Percentiles rank a stretch among this genome's conserved stretches.
These are phyloP conservation scores for Extremus antarcticus DNA, from an alignment of 495 filamentous ascomycete genomes.

Conservation along the genomic window DNA sequence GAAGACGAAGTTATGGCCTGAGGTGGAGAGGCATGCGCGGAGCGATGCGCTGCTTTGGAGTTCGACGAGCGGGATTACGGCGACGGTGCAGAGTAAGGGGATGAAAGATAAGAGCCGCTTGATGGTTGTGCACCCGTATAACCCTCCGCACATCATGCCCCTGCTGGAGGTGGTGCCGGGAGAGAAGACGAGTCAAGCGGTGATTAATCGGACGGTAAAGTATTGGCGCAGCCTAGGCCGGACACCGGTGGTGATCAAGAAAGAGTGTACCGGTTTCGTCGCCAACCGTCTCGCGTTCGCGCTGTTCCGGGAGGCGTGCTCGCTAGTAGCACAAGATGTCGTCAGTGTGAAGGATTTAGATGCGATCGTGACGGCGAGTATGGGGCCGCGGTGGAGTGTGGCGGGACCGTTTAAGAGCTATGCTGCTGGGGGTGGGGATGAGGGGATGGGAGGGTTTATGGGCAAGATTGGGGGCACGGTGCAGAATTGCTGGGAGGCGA, in stretches of 20 bases:
- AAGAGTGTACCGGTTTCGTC: constrained; percentile 37
- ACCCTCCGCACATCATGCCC: constrained; percentile 54
- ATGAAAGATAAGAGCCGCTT: constrained; percentile 38
- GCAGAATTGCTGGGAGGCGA: constrained; percentile 43
- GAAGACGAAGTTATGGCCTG: constrained; percentile 42
- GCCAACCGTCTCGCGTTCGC: constrained; percentile 32
- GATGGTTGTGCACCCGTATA: constrained; percentile 51
- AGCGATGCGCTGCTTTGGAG: constrained; percentile 42
- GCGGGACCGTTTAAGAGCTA: constrained; percentile 51
- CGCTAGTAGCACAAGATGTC: constrained; percentile 25
- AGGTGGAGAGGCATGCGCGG: constrained; percentile 34
- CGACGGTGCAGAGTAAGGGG: constrained; percentile 33
- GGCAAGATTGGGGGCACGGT: constrained; percentile 47
- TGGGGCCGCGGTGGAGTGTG: constrained; percentile 48
- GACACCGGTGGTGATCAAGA: constrained; percentile 41
- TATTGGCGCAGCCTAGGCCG: constrained; percentile 41
- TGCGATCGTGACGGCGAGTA: constrained; percentile 36
- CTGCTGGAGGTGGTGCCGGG: constrained; percentile 49
- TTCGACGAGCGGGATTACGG: constrained; percentile 46
- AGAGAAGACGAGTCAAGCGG: constrained; percentile 27
- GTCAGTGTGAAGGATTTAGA: constrained; percentile 27
- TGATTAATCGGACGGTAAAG: constrained; percentile 35
- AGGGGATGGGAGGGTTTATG: constrained; percentile 44
- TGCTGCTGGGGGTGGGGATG: constrained; percentile 47
- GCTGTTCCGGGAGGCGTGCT: constrained; percentile 27